Percentiles rank a stretch among this genome's conserved stretches.
These are phyloP conservation scores for Blastobotrys illinoisensis DNA, from an alignment of 1,139 yeast species.

Conservation along the genomic window DNA sequence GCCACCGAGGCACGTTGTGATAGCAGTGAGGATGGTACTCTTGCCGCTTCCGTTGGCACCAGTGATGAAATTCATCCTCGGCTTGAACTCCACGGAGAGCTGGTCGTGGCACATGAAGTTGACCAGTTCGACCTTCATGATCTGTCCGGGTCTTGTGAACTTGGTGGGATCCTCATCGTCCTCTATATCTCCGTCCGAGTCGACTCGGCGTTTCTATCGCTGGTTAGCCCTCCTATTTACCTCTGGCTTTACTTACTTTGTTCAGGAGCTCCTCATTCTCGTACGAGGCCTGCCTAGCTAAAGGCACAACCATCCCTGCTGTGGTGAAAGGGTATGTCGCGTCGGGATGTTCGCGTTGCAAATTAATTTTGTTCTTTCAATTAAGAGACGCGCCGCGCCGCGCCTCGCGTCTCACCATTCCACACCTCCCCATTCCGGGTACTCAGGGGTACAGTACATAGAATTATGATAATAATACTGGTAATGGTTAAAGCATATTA, in stretches of 20 bases:
- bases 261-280: neutral
- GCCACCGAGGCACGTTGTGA: conserved; percentile 90
- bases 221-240: neutral
- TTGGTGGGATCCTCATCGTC: neutral
- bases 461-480: no score
- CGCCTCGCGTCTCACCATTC: no score
- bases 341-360: neutral
- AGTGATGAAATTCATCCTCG: conserved; percentile 80
- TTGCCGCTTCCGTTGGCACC: conserved; percentile 97
- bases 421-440: no score
- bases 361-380: neutral
- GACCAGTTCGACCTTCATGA: conserved; percentile 24
- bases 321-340: neutral
- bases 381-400: neutral
- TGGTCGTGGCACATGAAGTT: conserved; percentile 66
- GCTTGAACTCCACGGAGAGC: conserved; percentile 71
- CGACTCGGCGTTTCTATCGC: neutral
- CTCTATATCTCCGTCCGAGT: neutral
- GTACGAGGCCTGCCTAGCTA: neutral
- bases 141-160: conserved; percentile 18
- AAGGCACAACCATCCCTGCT: neutral
- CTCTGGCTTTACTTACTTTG: neutral
- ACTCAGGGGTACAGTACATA: no score
- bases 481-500: no score
- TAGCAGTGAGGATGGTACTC: conserved; percentile 86